phyloP scores from a whole-genome alignment of 495 filamentous ascomycete species.

The Aspergillus saccharolyticus region DNA sequence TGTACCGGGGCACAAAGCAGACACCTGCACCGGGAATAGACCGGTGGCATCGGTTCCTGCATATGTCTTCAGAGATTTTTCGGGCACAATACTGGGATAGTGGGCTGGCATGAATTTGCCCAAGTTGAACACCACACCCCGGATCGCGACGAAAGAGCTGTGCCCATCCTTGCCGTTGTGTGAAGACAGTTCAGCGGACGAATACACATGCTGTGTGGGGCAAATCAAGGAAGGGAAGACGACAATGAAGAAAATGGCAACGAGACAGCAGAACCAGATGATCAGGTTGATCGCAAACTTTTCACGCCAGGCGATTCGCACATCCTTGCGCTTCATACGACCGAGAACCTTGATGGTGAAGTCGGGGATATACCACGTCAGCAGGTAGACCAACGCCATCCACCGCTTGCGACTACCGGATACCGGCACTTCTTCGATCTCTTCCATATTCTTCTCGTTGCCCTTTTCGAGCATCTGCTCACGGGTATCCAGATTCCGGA shows the following conservation, averaged over 20 bases:
- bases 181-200: constrained; percentile 64
- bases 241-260: constrained; percentile 83
- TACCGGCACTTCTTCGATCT: constrained; percentile 77
- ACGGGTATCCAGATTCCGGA: constrained; percentile 88
- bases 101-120: constrained; percentile 68
- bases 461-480: constrained; percentile 94
- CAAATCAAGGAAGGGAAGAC: constrained; percentile 85
- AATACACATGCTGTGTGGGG: constrained; percentile 85
- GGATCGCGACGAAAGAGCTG: constrained; percentile 69
- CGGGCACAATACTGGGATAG: constrained; percentile 70
- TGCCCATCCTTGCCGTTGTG: constrained; percentile 68
- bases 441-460: constrained; percentile 82
- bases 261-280: constrained; percentile 83
- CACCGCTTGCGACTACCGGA: constrained; percentile 85
- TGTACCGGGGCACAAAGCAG: constrained; percentile 78
- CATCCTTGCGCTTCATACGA: constrained; percentile 85
- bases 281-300: constrained; percentile 97
- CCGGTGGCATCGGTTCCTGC: constrained; percentile 79
- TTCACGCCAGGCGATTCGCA: constrained; percentile 92
- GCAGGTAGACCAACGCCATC: constrained; percentile 77
- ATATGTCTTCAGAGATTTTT: constrained; percentile 66
- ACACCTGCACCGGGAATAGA: constrained; percentile 93
- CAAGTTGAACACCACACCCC: constrained; percentile 85
- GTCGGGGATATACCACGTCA: constrained; percentile 87
- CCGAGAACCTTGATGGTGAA: constrained; percentile 74